Evolutionary conservation across 2,329 filamentous ascomycete genomes (phyloP).

Genomic region (Colletotrichum magnum): DNA sequence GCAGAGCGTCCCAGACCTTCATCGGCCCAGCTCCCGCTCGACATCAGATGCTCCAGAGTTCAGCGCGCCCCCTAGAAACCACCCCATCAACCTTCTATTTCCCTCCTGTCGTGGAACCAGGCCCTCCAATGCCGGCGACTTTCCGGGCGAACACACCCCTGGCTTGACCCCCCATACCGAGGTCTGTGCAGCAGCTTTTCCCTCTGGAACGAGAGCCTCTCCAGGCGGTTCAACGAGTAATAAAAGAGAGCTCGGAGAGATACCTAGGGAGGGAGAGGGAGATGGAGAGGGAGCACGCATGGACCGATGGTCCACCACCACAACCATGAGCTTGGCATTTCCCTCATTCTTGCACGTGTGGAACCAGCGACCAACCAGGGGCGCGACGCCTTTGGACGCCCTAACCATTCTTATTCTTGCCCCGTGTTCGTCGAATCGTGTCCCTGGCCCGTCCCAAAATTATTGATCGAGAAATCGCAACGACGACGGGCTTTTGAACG

Average conservation of each 20-base stretch:
- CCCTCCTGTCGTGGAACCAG: not conserved
- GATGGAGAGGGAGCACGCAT: conserved; percentile 11
- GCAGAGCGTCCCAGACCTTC: conserved; percentile 7
- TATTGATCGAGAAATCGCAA: not conserved
- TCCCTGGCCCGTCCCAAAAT: conserved; percentile 1
- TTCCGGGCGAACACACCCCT: conserved; percentile 1
- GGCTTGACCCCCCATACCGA: conserved; percentile 17
- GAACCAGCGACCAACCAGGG: not conserved
- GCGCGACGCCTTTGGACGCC: too few species aligned
- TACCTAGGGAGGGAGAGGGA: not conserved
- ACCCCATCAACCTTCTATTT: conserved; percentile 12
- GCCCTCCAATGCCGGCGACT: not conserved
- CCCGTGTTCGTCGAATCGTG: conserved; percentile 3
- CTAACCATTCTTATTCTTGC: not conserved
- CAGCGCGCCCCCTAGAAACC: not conserved
- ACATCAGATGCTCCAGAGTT: conserved; percentile 25
- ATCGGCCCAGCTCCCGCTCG: conserved; percentile 7
- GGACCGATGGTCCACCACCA: conserved; percentile 18
- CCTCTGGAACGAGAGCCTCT: not conserved
- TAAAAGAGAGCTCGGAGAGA: too few species aligned
- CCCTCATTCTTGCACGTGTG: conserved; percentile 9
- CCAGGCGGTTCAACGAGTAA: not conserved
- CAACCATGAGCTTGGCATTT: conserved; percentile 8
- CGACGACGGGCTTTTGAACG: too few species aligned
- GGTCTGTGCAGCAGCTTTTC: conserved; percentile 14